Base-by-base conservation (phyloP, 2,329 filamentous ascomycete genomes). In the Malbranchea zuffiana region DNA sequence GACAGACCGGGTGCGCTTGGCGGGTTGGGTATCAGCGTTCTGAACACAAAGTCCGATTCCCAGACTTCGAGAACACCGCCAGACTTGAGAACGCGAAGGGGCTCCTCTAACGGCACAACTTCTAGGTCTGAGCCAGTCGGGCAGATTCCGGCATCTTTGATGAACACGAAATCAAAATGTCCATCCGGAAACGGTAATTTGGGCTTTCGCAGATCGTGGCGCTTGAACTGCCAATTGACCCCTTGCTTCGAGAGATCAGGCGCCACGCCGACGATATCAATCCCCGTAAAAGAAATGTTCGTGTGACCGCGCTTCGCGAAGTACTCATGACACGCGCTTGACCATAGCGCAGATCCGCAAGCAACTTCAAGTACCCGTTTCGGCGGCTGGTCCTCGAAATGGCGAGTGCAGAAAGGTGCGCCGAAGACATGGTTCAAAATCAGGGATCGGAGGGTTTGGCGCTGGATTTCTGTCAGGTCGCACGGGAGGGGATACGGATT, bases 261-360 rank as follows among this genome's bases (percentile, higher is more conserved):
- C 5, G 80, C 78, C 16, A 88, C 57, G 3, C 82, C 78, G 6
- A 82, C 80, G 39, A 93, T 75, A 54, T 94, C 86, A 26, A 94
- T 61, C 1, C 86, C 87, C 0, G 80, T 83, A 54, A 92, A 94
- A 4, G 75, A 74, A 15, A 92, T 78, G 42, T 77, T 70, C 3
- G 69, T 62, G 52, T 81, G 71, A 10, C 84, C 84, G 38, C 73
- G 68, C 32, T 74, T 70, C 39, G 72, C 69, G 53, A 87, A 84
- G 59, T 83, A 81, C 23, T 83, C 75, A 57, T 93, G 81, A 56
- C 84, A 92, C 66, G 85, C 78, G 20, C 82, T 80, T 49, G 82
- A 87, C 87, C 87, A 95, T 54, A 92, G 82, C 16, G 77, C 88
- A 13, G 81, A 81, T 12, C 87, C 87, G 57, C 88, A 96, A 19